These are phyloP conservation scores for Atkinsonella texensis DNA, from an alignment of 2,329 filamentous ascomycete species.

Conservation along the genomic window DNA sequence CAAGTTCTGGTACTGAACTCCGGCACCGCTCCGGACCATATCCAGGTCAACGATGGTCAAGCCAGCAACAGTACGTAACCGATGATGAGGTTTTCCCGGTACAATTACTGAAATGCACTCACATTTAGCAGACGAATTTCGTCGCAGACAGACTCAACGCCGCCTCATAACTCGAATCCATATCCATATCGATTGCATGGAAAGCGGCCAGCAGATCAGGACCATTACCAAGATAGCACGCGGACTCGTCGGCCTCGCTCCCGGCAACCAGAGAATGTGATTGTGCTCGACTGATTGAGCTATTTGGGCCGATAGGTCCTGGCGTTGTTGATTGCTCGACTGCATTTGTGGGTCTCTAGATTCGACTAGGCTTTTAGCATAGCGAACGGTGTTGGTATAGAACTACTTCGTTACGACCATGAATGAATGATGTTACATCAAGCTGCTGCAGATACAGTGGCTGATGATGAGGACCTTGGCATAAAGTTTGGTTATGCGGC, in stretches of 20 bases:
- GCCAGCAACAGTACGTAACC: constrained; percentile 2
- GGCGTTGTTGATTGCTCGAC: neutral
- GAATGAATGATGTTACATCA: neutral
- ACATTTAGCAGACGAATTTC: neutral
- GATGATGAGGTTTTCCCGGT: neutral
- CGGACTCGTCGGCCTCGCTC: constrained; percentile 7
- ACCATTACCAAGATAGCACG: constrained; percentile 1
- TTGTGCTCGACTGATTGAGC: constrained; percentile 19
- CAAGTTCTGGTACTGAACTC: neutral
- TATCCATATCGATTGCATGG: constrained; percentile 1
- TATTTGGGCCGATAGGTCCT: neutral
- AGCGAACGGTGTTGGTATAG: constrained; percentile 8
- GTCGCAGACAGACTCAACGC: neutral
- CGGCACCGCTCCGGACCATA: neutral
- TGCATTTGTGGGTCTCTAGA: neutral
- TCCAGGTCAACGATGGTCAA: neutral
- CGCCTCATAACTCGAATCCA: neutral
- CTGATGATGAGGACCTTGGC: neutral
- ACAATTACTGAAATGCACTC: neutral
- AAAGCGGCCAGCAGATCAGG: constrained; percentile 5
- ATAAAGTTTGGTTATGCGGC: neutral
- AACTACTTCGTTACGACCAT: neutral
- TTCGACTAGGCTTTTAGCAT: constrained; percentile 1
- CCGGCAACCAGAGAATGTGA: constrained; percentile 16
- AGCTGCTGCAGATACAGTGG: neutral